These are phyloP conservation scores for Rhododendron mucronatum DNA, from an alignment of 148 eudicot species.

Conservation along the genomic window DNA sequence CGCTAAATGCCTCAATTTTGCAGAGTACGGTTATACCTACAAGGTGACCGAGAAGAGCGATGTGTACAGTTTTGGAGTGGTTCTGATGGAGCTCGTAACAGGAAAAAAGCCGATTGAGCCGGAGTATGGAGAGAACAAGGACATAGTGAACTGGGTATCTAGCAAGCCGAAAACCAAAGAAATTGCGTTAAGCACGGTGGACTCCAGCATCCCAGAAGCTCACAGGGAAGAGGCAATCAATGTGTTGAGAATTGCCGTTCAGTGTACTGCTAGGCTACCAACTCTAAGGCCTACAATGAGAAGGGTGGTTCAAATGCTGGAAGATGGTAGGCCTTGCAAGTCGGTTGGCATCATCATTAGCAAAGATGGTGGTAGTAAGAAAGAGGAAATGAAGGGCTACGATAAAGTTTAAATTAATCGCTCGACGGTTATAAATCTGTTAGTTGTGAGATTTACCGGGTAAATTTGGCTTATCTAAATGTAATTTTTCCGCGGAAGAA, in stretches of 20 bases:
- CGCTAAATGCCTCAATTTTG: conserved; percentile 10
- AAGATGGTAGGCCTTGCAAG: conserved; percentile 69
- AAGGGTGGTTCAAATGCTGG: conserved; percentile 85
- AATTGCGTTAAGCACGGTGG: conserved; percentile 53
- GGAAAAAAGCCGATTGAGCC: conserved; percentile 87
- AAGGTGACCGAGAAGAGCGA: conserved; percentile 87
- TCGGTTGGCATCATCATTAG: conserved; percentile 36
- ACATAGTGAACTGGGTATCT: conserved; percentile 74
- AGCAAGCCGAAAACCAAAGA: conserved; percentile 64
- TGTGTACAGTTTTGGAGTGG: conserved; percentile 93
- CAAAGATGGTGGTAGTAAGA: conserved; percentile 42
- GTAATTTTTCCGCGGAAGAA: neutral
- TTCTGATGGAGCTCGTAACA: conserved; percentile 85
- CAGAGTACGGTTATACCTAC: conserved; percentile 84
- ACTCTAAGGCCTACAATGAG: conserved; percentile 78
- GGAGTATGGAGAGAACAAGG: conserved; percentile 71
- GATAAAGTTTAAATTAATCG: neutral
- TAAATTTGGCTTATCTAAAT: neutral
- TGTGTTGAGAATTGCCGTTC: conserved; percentile 64
- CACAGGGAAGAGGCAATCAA: conserved; percentile 61
- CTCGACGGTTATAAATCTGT: neutral
- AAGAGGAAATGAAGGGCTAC: conserved; percentile 18
- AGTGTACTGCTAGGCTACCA: conserved; percentile 63
- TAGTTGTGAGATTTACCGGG: neutral
- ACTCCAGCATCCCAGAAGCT: conserved; percentile 40